Conservation (phyloP, 192 early-diverging fungal genomes). For the Dimargaris verticillata region DNA sequence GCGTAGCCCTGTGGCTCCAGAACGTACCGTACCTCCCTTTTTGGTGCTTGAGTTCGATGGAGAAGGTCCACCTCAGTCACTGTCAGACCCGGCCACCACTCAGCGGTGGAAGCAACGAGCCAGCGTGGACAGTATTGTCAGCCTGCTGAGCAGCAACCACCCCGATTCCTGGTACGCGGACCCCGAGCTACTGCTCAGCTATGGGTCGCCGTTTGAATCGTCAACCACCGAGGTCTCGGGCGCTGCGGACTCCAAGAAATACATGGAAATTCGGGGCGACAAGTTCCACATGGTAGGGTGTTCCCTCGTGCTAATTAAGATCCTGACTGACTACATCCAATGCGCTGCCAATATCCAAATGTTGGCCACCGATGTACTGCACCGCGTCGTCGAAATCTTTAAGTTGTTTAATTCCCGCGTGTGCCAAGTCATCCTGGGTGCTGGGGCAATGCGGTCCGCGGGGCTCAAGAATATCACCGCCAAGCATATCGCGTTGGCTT, state of each 20-base stretch:
- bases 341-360: constrained; percentile 62
- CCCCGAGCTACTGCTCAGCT: neutral
- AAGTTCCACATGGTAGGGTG: constrained; percentile 80
- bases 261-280: constrained; percentile 50
- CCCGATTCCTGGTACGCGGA: constrained; percentile 6
- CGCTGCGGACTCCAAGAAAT: neutral
- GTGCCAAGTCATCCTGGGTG: constrained; percentile 95
- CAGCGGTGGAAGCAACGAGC: neutral
- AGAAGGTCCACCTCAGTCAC: neutral
- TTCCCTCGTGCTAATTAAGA: constrained; percentile 75
- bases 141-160: neutral
- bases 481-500: constrained; percentile 86
- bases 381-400: constrained; percentile 64
- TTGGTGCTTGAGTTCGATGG: constrained; percentile 4
- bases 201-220: too few relatives aligned
- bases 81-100: neutral
- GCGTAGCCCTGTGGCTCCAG: neutral
- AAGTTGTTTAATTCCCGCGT: constrained; percentile 87
- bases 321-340: constrained; percentile 80
- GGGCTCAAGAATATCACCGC: constrained; percentile 95
- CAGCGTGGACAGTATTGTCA: constrained; percentile 4
- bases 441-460: constrained; percentile 91
- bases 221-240: neutral
- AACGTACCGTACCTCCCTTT: constrained; percentile 1
- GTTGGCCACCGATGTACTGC: constrained; percentile 73